These are phyloP conservation scores for Drosera capensis DNA, from an alignment of 148 eudicot genomes.

Conservation along the genomic window DNA sequence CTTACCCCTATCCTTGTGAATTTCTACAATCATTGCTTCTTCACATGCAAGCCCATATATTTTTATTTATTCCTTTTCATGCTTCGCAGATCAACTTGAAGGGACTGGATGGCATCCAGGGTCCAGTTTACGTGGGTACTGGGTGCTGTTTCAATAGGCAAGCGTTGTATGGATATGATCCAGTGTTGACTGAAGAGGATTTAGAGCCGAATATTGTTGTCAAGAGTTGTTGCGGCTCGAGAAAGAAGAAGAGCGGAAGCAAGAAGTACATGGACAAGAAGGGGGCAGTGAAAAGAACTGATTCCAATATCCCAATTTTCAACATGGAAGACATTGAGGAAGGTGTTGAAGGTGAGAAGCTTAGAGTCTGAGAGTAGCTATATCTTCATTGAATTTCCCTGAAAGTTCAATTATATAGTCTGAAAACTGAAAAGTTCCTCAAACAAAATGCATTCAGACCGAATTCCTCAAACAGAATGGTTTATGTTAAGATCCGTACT, in stretches of 20 bases:
- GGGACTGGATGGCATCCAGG: conserved; percentile 92
- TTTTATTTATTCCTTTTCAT: not conserved
- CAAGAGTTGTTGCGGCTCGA: conserved; percentile 73
- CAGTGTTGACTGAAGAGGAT: conserved; percentile 80
- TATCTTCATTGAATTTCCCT: not conserved
- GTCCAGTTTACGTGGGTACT: conserved; percentile 96
- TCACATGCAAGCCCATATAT: not conserved
- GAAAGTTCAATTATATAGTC: not conserved
- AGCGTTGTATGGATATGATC: conserved; percentile 96
- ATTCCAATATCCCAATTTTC: conserved; percentile 89
- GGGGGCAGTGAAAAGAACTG: conserved; percentile 62
- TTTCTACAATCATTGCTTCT: not conserved
- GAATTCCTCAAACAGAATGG: not conserved
- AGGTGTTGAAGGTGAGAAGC: conserved; percentile 64
- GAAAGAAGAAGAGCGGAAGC: conserved; percentile 52
- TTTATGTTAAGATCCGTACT: not conserved
- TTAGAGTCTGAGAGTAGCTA: not conserved
- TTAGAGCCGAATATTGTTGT: conserved; percentile 77
- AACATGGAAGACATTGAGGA: conserved; percentile 89
- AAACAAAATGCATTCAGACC: not conserved
- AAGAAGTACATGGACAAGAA: conserved; percentile 75
- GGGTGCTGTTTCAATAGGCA: conserved; percentile 98
- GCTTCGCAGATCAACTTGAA: conserved; percentile 80
- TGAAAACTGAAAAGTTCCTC: not conserved
- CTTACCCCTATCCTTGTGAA: not conserved